phyloP scores from a whole-genome alignment of 1,284 basidiomycete genomes.

The Amylostereum areolatum region DNA sequence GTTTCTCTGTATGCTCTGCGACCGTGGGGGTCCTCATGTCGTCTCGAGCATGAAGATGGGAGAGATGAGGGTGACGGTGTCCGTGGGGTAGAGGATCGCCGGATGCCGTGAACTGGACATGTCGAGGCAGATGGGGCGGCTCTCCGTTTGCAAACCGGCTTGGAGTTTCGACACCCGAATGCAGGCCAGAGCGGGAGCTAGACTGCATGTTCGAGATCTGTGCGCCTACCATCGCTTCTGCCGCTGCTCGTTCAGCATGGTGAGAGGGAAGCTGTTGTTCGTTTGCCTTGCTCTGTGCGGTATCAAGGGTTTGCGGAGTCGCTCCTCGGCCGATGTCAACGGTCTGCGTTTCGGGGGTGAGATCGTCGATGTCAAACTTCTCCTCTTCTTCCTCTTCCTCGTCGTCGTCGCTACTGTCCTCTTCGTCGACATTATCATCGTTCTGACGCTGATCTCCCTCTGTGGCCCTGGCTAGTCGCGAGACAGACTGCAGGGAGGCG shows the following conservation, averaged over 20 bases:
- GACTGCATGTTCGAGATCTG: constrained; percentile 31
- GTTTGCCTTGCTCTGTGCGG: constrained; percentile 26
- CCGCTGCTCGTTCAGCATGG: constrained; percentile 14
- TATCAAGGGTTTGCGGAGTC: constrained; percentile 11
- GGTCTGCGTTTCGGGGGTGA: constrained; percentile 33
- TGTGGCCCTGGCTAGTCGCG: constrained; percentile 5
- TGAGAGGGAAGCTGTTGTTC: constrained; percentile 12
- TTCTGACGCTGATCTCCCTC: constrained; percentile 22
- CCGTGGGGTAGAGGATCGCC: constrained; percentile 19
- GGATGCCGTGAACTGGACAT: constrained; percentile 42
- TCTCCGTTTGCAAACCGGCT: constrained; percentile 63
- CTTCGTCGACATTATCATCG: constrained; percentile 44
- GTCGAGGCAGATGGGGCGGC: constrained; percentile 53
- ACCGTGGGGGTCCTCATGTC: constrained; percentile 61
- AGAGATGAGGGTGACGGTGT: constrained; percentile 31
- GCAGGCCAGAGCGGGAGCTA: constrained; percentile 27
- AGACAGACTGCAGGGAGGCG: constrained; percentile 8
- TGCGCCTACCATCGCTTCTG: constrained; percentile 14
- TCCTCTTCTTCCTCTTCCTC: constrained; percentile 60
- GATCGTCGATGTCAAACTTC: constrained; percentile 88
- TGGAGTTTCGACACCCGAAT: constrained; percentile 72
- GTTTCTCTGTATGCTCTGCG: constrained; percentile 22
- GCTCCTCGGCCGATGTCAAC: neutral
- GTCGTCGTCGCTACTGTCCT: constrained; percentile 36
- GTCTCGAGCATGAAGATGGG: constrained; percentile 37